Evolutionary conservation across 2,329 filamentous ascomycete genomes (phyloP), one percentile per base, ranked within the genome.

Genomic region (Fusarium sp.): DNA sequence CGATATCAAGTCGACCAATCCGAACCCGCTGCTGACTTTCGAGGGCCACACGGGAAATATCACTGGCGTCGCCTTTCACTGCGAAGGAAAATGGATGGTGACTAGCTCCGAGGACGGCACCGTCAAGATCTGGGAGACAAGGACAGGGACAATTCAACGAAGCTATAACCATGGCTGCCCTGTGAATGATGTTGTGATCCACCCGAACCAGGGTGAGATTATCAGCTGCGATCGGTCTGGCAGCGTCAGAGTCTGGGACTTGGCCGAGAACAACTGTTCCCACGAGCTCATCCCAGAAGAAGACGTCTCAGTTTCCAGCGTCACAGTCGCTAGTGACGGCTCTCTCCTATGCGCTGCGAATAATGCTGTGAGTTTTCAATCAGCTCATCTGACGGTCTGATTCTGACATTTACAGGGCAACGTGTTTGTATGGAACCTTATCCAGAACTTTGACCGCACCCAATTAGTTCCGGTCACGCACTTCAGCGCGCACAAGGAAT

Each of bases 71-170:
- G 94, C 94, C 10, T 99, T 99, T 79, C 96, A 99, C 80, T 98
- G 95, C 79, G 96, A 99, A 80, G 94, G 95, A 10, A 99, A 99
- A 82, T 99, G 96, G 96, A 97, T 99, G 92, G 96, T 98, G 16
- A 99, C 96, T 9, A 96, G 92, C 79, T 97, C 93, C 50, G 96
- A 99, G 80, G 96, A 99, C 77, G 93, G 94, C 74, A 97, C 93
- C 0, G 94, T 97, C 77, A 97, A 97, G 84, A 97, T 97, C 69
- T 97, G 94, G 94, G 95, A 97, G 79, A 97, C 93, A 5, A 85
- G 94, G 50, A 92, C 87, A 11, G 95, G 93, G 49, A 90, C 87
- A 62, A 89, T 98, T 59, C 96, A 99, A 81, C 89, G 96, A 59
- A 97, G 95, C 81, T 99, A 99, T 79, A 90, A 88, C 72, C 96